Percentiles rank a stretch among this genome's conserved stretches.
phyloP scores from a whole-genome alignment of 192 early-diverging fungal genomes.

The Coemansia sp. region DNA sequence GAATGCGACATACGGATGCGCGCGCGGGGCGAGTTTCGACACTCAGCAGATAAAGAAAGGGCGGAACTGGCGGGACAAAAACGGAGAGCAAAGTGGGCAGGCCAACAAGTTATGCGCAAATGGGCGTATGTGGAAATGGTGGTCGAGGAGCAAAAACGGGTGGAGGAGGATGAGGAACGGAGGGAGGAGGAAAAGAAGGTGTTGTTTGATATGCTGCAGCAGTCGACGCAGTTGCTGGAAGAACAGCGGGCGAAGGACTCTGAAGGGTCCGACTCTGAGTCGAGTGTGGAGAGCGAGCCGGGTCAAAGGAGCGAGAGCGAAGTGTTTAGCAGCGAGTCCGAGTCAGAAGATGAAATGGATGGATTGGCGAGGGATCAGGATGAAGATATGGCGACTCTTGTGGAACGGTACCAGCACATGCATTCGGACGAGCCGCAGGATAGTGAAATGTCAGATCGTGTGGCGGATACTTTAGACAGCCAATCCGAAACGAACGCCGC shows the following conservation, averaged over 20 bases:
- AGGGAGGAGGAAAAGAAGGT: conserved; percentile 63
- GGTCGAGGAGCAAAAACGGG: conserved; percentile 59
- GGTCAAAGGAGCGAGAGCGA: not conserved
- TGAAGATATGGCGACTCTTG: conserved; percentile 59
- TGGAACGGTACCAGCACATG: conserved; percentile 55
- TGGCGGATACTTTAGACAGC: not conserved
- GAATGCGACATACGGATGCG: conserved; percentile 28
- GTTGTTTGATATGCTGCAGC: conserved; percentile 70
- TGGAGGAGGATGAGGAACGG: conserved; percentile 61
- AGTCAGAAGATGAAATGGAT: conserved; percentile 50
- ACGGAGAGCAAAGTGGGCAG: conserved; percentile 65
- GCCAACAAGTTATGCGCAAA: conserved; percentile 64
- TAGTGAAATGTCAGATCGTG: not conserved
- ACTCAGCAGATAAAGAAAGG: conserved; percentile 19
- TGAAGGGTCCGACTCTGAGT: not conserved
- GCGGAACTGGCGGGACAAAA: conserved; percentile 20
- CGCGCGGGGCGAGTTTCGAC: conserved; percentile 21
- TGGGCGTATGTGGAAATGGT: conserved; percentile 70
- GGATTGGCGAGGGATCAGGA: conserved; percentile 65
- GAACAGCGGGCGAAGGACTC: conserved; percentile 46
- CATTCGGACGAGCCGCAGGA: conserved; percentile 2
- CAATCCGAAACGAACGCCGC: not conserved
- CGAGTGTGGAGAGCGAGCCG: not conserved
- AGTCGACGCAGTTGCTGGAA: conserved; percentile 66
- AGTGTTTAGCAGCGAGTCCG: conserved; percentile 11